These are phyloP conservation scores for Haplographium delicatum DNA, from an alignment of 495 filamentous ascomycete genomes.

Conservation along the genomic window DNA sequence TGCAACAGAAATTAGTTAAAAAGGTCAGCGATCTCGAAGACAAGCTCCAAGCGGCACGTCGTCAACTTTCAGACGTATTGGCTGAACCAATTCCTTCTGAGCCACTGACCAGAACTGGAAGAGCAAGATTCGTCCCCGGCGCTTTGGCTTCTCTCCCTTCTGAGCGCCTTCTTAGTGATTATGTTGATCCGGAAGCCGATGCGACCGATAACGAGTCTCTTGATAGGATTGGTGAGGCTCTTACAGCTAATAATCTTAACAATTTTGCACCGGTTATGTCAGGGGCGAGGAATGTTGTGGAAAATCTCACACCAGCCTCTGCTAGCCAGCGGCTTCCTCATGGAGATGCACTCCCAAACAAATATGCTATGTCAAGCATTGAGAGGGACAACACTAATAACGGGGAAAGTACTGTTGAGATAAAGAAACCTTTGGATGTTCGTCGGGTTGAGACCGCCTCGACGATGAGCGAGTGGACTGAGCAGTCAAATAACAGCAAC, in stretches of 20 bases:
- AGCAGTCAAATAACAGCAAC: background rate
- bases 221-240: constrained; percentile 7
- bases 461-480: background rate
- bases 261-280: background rate
- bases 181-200: constrained; percentile 17
- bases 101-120: constrained; percentile 32
- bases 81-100: constrained; percentile 32
- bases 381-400: no score
- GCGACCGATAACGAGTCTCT: background rate
- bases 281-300: no score
- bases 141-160: constrained; percentile 55
- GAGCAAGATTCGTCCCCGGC: constrained; percentile 49
- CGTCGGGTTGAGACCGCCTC: background rate
- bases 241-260: constrained; percentile 2
- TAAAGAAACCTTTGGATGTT: no score
- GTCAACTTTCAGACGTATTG: constrained; percentile 48
- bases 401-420: no score
- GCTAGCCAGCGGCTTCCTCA: no score
- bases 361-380: no score
- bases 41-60: constrained; percentile 53
- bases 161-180: constrained; percentile 45
- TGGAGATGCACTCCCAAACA: no score
- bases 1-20: constrained; percentile 57
- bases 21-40: constrained; percentile 61
- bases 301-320: no score